Evolutionary conservation across 1,284 basidiomycete species (phyloP), one percentile per base, ranked within the genome.

Genomic region (Ceratobasidium theobromae): DNA sequence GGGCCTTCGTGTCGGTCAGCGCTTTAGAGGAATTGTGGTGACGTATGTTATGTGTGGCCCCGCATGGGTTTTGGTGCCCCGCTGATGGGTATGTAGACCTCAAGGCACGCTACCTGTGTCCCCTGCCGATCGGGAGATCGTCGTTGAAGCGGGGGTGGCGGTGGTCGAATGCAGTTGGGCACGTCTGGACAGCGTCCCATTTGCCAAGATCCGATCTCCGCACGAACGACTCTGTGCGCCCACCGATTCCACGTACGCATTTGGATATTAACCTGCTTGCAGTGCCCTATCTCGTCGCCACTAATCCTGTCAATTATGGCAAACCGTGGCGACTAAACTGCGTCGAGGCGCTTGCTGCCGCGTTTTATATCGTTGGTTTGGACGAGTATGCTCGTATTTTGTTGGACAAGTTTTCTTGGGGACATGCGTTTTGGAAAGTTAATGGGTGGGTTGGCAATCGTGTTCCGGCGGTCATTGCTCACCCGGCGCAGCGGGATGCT

Each of bases 111-210:
- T 86, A 71, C 82, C 91, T 1, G 83, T 98, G 28, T 91, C 88
- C 52, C 94, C 93, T 0, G 84, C 88, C 0, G 96, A 99, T 74
- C 84, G 86, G 16, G 87, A 90, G n/a, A 86, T 95, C 57, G 79
- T 98, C 12, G 79, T 83, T 2, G 81, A 84, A 67, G 80, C 81
- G 43, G 96, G 96, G 0, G 78, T 98, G 1, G 96, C 96, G 0
- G 96, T 99, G 6, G 94, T 99, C 1, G 96, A 99, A 75, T 98
- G 95, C 76, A 95, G 93, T 3, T 99, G 96, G 96, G 96, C 96
- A 1, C 82, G 95, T 21, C 78, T 98, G 5, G 92, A 95, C 62
- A 95, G 98, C 70, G 88, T 98, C 1, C 96, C 96, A 0, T 99
- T 97, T 75, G 81, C 84, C 60, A 98, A 97, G 77, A 96, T 98